phyloP scores from a whole-genome alignment of 2,329 filamentous ascomycete genomes.

The Phaeosphaeriaceae sp. region DNA sequence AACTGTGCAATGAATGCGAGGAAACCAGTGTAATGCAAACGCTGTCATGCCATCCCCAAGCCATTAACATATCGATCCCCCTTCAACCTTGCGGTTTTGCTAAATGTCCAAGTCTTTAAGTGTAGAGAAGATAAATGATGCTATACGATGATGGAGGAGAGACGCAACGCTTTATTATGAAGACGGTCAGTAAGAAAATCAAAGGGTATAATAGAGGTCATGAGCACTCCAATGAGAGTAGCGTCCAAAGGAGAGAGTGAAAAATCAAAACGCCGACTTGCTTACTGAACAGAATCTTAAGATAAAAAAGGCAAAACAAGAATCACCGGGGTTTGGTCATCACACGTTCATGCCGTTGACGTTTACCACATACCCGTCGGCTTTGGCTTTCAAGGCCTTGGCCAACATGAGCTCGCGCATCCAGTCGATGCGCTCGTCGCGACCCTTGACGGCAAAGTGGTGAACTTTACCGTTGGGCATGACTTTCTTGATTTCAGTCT shows the following conservation, averaged over 20 bases:
- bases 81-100: slow-evolving; percentile 30
- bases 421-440: slow-evolving; percentile 96
- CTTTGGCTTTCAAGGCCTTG: slow-evolving; percentile 84
- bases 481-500: slow-evolving; percentile 49
- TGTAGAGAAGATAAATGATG: slow-evolving; percentile 16
- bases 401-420: slow-evolving; percentile 93
- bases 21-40: background rate
- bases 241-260: slow-evolving; percentile 12
- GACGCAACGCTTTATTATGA: slow-evolving; percentile 5
- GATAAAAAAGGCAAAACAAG: slow-evolving; percentile 5
- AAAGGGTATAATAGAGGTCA: slow-evolving; percentile 41
- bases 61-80: slow-evolving; percentile 11
- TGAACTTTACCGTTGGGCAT: slow-evolving; percentile 74
- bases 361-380: slow-evolving; percentile 80
- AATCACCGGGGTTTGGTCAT: background rate
- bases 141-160: slow-evolving; percentile 13
- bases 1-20: slow-evolving; percentile 5
- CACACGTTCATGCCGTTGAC: slow-evolving; percentile 67
- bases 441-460: slow-evolving; percentile 86
- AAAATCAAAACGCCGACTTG: slow-evolving; percentile 24
- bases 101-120: slow-evolving; percentile 25
- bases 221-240: slow-evolving; percentile 19
- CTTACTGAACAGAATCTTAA: slow-evolving; percentile 14
- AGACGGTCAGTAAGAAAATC: slow-evolving; percentile 16
- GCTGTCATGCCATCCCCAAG: slow-evolving; percentile 13